These are phyloP conservation scores for Termitomyces sp. DNA, from an alignment of 768 basidiomycete genomes.

Conservation along the genomic window DNA sequence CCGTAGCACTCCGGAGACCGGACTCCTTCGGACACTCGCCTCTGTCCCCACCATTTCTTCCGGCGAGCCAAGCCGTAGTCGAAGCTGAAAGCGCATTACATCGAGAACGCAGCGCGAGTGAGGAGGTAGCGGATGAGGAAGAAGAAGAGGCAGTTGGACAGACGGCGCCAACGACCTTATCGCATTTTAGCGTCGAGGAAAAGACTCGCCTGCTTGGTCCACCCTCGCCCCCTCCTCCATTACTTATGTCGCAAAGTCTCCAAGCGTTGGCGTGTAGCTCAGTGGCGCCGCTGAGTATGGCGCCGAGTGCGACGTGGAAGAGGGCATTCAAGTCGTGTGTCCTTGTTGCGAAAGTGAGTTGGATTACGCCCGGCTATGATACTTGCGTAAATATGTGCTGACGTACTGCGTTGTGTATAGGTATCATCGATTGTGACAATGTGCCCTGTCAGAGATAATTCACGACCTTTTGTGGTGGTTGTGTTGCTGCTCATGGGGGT, in stretches of 20 bases:
- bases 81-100: background rate
- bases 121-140: background rate
- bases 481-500: constrained; percentile 19
- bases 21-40: constrained; percentile 1
- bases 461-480: constrained; percentile 5
- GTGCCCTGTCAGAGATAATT: constrained; percentile 6
- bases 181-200: constrained; percentile 2
- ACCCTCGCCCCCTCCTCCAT: constrained; percentile 10
- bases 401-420: constrained; percentile 1
- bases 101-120: background rate
- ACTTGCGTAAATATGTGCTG: background rate
- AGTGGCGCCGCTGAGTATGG: background rate
- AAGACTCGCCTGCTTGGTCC: constrained; percentile 13
- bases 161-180: background rate
- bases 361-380: background rate
- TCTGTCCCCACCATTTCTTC: background rate
- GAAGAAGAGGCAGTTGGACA: background rate
- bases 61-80: background rate
- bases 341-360: constrained; percentile 21
- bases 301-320: constrained; percentile 9
- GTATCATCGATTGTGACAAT: constrained; percentile 16
- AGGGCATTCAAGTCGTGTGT: constrained; percentile 21
- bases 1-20: constrained; percentile 8
- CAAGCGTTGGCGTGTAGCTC: background rate
- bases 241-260: background rate